Percentiles rank a stretch among this genome's conserved stretches.
Evolutionary conservation across 106 monocot genomes (phyloP).

Genomic region (Iris macrosiphon): DNA sequence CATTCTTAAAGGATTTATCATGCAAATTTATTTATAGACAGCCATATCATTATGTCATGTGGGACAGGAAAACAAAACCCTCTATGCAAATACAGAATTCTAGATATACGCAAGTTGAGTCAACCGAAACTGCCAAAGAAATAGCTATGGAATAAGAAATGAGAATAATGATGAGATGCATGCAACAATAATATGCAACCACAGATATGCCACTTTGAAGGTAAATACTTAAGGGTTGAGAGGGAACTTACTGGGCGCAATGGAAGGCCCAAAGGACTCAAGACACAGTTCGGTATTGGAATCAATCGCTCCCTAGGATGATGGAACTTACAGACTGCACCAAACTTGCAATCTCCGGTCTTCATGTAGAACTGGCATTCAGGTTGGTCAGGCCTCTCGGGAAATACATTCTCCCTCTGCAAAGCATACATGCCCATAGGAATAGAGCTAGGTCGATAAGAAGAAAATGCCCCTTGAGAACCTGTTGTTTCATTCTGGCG

Average conservation of each 20-base stretch:
- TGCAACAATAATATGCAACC: too few relatives aligned
- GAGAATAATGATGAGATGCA: too few relatives aligned
- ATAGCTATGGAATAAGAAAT: too few relatives aligned
- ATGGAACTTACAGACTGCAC: slow-evolving; percentile 88
- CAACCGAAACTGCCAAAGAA: too few relatives aligned
- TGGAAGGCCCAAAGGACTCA: slow-evolving; percentile 80
- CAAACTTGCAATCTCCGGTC: slow-evolving; percentile 97
- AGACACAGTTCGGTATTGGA: slow-evolving; percentile 76
- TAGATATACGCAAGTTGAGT: too few relatives aligned
- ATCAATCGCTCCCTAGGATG: slow-evolving; percentile 85
- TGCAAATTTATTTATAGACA: neutral
- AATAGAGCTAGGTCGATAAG: slow-evolving; percentile 28
- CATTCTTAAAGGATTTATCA: neutral
- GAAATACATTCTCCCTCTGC: slow-evolving; percentile 76
- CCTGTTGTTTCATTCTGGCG: slow-evolving; percentile 49
- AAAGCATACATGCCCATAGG: slow-evolving; percentile 56
- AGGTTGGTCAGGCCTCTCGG: slow-evolving; percentile 88
- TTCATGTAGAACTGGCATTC: slow-evolving; percentile 99
- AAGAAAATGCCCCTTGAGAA: slow-evolving; percentile 11
- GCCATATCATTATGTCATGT: neutral
- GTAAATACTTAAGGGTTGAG: neutral
- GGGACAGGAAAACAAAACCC: too few relatives aligned
- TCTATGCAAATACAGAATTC: too few relatives aligned
- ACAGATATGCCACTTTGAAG: too few relatives aligned
- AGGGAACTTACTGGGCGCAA: slow-evolving; percentile 71